Evolutionary conservation across 2,329 filamentous ascomycete genomes (phyloP), one percentile per base, ranked within the genome.

Genomic region (Davidsoniella virescens): DNA sequence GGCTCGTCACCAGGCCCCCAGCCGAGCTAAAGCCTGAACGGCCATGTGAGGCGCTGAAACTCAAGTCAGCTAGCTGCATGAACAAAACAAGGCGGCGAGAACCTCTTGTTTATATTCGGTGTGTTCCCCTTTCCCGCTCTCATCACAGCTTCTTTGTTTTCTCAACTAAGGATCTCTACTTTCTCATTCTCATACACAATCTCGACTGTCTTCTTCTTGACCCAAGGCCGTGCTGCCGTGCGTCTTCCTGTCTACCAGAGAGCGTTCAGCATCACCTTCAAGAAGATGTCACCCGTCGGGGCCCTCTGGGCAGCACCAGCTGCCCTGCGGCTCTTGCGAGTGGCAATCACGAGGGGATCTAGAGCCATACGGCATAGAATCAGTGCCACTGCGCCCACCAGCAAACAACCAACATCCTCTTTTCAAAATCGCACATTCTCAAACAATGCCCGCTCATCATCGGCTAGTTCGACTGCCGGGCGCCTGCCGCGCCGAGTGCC

Each of bases 251-350:
- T 20, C 12, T 12, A 38, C 26, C 37, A 44, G 41, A 52, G 16
- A 41, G 33, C 33, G 26, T 25, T 6, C 46, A 38, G 50, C 38
- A 41, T 44, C 17, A 49, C 38, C 46, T 16, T n/a, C 37, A 50
- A 36, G 18, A 70, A 56, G 56, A 78, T 78, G 75, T 69, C 69
- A 65, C 70, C 72, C 61, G 62, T 64, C 61, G 72, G 71, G 67
- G 72, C 71, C 64, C 66, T 76, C 62, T 75, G 70, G 73, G 74
- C 69, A 59, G 41, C 49, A 46, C 71, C 73, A 53, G 66, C 68
- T 61, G 70, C 72, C 65, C 63, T 76, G 61, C 71, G 72, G 62
- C 64, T 73, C 57, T 65, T 76, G 58, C 70, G 72, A 60, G 67
- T 66, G 57, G 70, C 73, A 60, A 64, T 71, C 60, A 64, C 64